Evolutionary conservation across 2,329 filamentous ascomycete genomes (phyloP).

Genomic region (Exophiala aquamarina): DNA sequence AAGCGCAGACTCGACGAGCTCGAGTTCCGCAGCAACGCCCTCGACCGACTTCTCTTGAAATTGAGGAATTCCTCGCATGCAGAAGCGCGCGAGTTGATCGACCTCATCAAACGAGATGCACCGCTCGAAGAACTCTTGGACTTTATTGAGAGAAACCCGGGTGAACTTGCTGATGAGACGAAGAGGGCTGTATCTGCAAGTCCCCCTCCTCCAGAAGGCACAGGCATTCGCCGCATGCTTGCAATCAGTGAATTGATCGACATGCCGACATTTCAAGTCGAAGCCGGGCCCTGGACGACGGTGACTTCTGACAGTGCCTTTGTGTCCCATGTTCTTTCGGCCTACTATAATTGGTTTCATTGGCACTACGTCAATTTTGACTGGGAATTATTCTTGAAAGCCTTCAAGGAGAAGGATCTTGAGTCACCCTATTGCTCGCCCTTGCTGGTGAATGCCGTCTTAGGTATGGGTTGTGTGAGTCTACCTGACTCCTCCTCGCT

Average conservation of each 20-base stretch:
- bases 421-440: conserved; percentile 34
- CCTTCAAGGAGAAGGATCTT: conserved; percentile 31
- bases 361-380: conserved; percentile 34
- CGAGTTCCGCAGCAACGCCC: conserved; percentile 34
- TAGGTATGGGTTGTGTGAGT: conserved; percentile 27
- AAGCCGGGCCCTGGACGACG: conserved; percentile 31
- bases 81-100: conserved; percentile 30
- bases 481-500: background rate
- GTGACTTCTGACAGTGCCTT: conserved; percentile 34
- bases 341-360: conserved; percentile 36
- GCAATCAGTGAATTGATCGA: conserved; percentile 14
- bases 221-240: conserved; percentile 10
- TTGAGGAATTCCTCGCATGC: conserved; percentile 31
- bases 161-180: conserved; percentile 9
- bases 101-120: conserved; percentile 31
- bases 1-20: conserved; percentile 38
- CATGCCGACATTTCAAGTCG: conserved; percentile 7
- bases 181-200: conserved; percentile 10
- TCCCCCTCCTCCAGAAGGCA: conserved; percentile 8
- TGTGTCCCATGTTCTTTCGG: conserved; percentile 35
- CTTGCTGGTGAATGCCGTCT: conserved; percentile 37
- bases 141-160: conserved; percentile 21
- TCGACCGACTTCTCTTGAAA: conserved; percentile 33
- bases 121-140: conserved; percentile 31
- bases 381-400: conserved; percentile 31